A percentile compares a stretch with the other conserved stretches of the same genome.
phyloP scores from a whole-genome alignment of 768 basidiomycete species.

The Mycena olivaceomarginata region DNA sequence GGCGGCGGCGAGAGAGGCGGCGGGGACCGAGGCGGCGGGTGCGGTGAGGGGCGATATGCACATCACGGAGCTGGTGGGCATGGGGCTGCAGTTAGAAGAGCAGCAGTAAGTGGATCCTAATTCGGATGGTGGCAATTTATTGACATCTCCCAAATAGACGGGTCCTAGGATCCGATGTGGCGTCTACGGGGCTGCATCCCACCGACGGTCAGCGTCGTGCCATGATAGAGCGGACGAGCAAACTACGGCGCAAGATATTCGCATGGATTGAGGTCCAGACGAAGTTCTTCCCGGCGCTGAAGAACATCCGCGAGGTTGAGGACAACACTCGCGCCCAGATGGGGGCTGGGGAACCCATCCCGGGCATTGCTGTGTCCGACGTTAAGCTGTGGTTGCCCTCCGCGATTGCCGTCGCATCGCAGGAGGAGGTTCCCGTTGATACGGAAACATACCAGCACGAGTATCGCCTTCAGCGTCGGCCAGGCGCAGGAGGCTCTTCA shows the following conservation, averaged over 20 bases:
- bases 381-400: conserved; percentile 50
- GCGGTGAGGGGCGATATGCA: conserved; percentile 28
- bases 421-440: no score
- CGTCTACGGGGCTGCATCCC: conserved; percentile 28
- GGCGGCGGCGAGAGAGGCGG: conserved; percentile 39
- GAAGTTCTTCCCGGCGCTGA: conserved; percentile 6
- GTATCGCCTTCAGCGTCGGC: no score
- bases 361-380: background rate
- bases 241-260: conserved; percentile 18
- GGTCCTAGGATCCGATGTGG: background rate
- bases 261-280: conserved; percentile 9
- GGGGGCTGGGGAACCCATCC: no score
- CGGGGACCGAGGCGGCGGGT: conserved; percentile 6
- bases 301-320: background rate
- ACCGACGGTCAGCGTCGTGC: conserved; percentile 28
- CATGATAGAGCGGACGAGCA: conserved; percentile 35
- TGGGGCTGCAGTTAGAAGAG: conserved; percentile 42
- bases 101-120: conserved; percentile 33
- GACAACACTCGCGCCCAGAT: background rate
- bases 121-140: background rate
- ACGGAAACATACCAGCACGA: no score
- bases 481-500: no score
- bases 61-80: conserved; percentile 27
- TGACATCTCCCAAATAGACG: background rate
- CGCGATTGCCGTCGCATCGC: conserved; percentile 35